A percentile compares a stretch with the other conserved stretches of the same genome.
Evolutionary conservation across 2,329 filamentous ascomycete genomes (phyloP).

Genomic region (Rhynchosporium graminicola): DNA sequence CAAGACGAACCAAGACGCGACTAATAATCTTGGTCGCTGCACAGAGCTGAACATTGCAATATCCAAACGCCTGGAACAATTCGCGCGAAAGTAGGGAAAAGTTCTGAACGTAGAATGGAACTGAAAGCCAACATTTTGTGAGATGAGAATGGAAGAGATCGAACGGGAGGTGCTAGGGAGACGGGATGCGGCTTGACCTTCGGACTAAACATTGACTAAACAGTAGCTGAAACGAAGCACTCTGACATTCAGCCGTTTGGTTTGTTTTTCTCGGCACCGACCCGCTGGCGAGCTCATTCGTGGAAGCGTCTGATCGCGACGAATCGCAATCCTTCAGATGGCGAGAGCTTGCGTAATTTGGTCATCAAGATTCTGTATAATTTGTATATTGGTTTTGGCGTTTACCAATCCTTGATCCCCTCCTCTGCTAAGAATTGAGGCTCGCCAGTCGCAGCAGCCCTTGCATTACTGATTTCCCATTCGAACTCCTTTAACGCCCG

Average conservation of each 20-base stretch:
- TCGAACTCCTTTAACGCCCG: constrained; percentile 85
- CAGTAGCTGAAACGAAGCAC: constrained; percentile 10
- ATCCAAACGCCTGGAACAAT: background rate
- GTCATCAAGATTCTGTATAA: background rate
- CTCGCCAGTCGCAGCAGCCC: constrained; percentile 38
- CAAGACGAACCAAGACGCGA: background rate
- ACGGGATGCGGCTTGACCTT: constrained; percentile 2
- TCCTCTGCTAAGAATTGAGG: constrained; percentile 29
- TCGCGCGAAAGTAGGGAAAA: background rate
- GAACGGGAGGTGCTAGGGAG: background rate
- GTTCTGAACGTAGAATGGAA: background rate
- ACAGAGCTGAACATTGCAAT: background rate
- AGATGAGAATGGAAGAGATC: background rate
- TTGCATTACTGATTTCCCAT: constrained; percentile 82
- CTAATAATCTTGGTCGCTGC: constrained; percentile 1
- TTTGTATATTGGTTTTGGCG: background rate
- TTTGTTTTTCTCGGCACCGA: constrained; percentile 1
- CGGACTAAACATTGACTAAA: constrained; percentile 7
- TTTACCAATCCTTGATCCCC: constrained; percentile 39
- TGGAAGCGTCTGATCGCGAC: background rate
- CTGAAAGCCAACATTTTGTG: background rate
- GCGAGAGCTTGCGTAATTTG: background rate
- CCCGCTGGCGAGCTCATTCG: background rate
- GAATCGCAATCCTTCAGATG: background rate
- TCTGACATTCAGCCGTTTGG: background rate